These are phyloP conservation scores for Botrytis fabae DNA, from an alignment of 2,329 filamentous ascomycete genomes.

Conservation along the genomic window DNA sequence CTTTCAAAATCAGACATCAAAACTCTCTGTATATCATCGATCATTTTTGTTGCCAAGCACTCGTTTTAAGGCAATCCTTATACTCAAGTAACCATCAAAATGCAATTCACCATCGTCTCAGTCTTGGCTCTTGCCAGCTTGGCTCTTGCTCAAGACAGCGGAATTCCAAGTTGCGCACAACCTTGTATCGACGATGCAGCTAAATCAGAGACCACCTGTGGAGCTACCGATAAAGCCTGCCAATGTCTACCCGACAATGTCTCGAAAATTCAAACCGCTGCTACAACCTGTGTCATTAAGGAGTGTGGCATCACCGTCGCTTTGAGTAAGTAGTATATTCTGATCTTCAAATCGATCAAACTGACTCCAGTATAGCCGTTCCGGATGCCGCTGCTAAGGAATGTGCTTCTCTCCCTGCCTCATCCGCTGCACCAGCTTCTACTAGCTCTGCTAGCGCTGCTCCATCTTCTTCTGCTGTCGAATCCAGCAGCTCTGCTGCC, in stretches of 20 bases:
- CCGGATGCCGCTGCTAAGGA: constrained; percentile 2
- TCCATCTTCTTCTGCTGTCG: neutral
- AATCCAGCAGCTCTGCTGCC: neutral
- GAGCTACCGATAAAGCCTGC: constrained; percentile 16
- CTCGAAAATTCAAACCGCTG: constrained; percentile 13
- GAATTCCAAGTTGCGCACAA: constrained; percentile 20
- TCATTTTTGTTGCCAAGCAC: constrained; percentile 16
- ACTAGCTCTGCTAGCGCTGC: constrained; percentile 5
- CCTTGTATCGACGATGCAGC: constrained; percentile 16
- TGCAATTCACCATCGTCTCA: constrained; percentile 20
- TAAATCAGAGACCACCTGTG: constrained; percentile 11
- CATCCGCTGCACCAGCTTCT: constrained; percentile 1
- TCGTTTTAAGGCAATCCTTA: constrained; percentile 22
- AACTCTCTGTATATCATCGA: constrained; percentile 1
- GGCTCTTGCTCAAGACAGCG: constrained; percentile 15
- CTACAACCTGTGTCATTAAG: constrained; percentile 19
- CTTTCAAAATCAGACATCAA: neutral
- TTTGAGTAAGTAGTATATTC: constrained; percentile 12
- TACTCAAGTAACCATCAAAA: constrained; percentile 7
- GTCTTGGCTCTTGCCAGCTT: constrained; percentile 17
- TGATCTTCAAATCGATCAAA: neutral
- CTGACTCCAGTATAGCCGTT: constrained; percentile 12
- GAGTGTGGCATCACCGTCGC: constrained; percentile 13
- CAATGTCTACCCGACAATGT: constrained; percentile 15
- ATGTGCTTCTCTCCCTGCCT: constrained; percentile 9